A percentile compares a stretch with the other conserved stretches of the same genome.
Conservation (phyloP, 352 stramenopile genomes). For the Discostella stelligera region DNA sequence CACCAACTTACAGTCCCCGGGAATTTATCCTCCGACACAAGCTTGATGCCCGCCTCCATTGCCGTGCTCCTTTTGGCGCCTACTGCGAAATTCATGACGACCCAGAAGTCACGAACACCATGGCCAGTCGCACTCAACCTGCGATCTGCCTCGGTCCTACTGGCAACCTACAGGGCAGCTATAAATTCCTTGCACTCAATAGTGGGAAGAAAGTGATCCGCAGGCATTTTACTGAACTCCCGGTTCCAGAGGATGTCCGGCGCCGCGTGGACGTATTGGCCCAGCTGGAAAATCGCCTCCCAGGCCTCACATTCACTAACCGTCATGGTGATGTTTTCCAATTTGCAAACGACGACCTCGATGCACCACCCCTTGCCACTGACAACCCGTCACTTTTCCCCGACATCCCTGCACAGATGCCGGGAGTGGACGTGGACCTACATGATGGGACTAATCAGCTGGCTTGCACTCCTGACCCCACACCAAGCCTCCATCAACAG, state of each 20-base stretch:
- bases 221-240: not conserved
- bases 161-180: conserved; percentile 36
- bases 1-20: conserved; percentile 16
- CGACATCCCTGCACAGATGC: not conserved
- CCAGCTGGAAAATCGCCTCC: too few relatives aligned
- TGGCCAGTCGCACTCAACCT: not conserved
- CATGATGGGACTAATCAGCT: not conserved
- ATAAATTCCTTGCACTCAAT: not conserved
- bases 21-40: not conserved
- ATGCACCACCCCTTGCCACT: too few relatives aligned
- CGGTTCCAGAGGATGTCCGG: not conserved
- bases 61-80: conserved; percentile 7
- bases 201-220: conserved; percentile 1
- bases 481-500: not conserved
- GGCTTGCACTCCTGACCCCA: not conserved
- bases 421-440: not conserved
- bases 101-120: conserved; percentile 27
- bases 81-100: conserved; percentile 57
- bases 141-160: conserved; percentile 40
- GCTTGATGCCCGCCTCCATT: too few relatives aligned
- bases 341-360: not conserved
- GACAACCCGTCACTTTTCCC: not conserved
- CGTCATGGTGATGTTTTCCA: too few relatives aligned
- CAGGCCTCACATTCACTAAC: too few relatives aligned
- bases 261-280: not conserved